Base-by-base conservation (phyloP, 352 stramenopile genomes). In the Phytophthora hibernalis region DNA sequence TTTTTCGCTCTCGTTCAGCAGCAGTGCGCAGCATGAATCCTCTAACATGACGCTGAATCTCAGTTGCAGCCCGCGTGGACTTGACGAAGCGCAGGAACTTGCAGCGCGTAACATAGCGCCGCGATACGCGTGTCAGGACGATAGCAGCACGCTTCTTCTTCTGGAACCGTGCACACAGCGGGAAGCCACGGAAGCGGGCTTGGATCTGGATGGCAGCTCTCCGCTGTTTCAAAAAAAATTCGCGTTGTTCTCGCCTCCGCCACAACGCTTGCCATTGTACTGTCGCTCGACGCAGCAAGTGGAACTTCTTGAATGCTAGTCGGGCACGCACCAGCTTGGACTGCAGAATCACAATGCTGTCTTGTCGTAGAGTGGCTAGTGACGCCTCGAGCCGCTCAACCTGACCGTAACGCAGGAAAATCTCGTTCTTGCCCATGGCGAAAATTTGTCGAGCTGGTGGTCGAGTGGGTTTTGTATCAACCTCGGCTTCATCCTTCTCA, bases 351-450 rank as follows among this genome's bases (percentile, higher is more conserved):
- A 83, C 64, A 0, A 82, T 77, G 21, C 83, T 87, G 12, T 82
- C 72, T 7, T 68, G 57, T 26, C 84, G 75, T 24, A 87, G 64
- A 1, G 65, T 55, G 1, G 70, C 68, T 11, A 87, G 65, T 5
- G 74, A 79, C 5, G 76, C 79, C 28, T 93, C 85, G 11, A 95
- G 72, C 22, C 80, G 79, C 61, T 95, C 87, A 1, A 95, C 45
- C 52, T 95, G 85, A 0, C 85, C 87, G 45, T 95, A 93, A 1
- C 85, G 83, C 20, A 95, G 54, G 42, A 93, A 95, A 0, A 95
- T 72, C 61, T 95, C 85, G 35, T 89, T 72, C 16, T 68, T 80
- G 3, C 85, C 85, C 76, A 93, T 88, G 0, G 81, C 83, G 61
- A 92, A 91, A 11, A 79, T 58, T 42, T 82, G 65, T 40, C 69